Conservation (phyloP, 306 rosid species). For the Vigna reflexopilosa region DNA sequence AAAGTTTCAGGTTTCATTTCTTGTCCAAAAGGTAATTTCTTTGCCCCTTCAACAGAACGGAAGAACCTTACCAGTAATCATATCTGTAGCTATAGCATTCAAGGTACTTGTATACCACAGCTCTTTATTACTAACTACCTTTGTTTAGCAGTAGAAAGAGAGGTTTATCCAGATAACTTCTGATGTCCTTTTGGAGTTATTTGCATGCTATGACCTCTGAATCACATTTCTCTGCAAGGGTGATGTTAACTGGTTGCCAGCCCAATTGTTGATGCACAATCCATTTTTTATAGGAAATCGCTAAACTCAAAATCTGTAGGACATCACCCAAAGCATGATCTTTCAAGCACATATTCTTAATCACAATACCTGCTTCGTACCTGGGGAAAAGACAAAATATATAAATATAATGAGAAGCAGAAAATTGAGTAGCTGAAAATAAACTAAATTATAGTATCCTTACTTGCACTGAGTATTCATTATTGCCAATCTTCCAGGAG, state of each 20-base stretch:
- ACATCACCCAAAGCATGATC: slow-evolving; percentile 68
- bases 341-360: slow-evolving; percentile 70
- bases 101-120: slow-evolving; percentile 31
- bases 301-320: slow-evolving; percentile 74
- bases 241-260: slow-evolving; percentile 81
- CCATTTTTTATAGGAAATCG: slow-evolving; percentile 72
- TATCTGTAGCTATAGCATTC: slow-evolving; percentile 2
- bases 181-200: slow-evolving; percentile 15
- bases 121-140: slow-evolving; percentile 41
- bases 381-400: slow-evolving; percentile 46
- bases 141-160: slow-evolving; percentile 8
- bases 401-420: slow-evolving; percentile 6
- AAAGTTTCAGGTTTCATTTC: slow-evolving; percentile 20
- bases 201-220: slow-evolving; percentile 38
- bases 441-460: slow-evolving; percentile 34
- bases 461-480: slow-evolving; percentile 82
- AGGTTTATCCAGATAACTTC: slow-evolving; percentile 32
- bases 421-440: slow-evolving; percentile 36
- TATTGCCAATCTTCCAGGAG: slow-evolving; percentile 65
- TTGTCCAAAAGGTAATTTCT: slow-evolving; percentile 45
- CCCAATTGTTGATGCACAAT: slow-evolving; percentile 76
- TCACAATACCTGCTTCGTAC: slow-evolving; percentile 78
- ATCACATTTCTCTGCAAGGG: slow-evolving; percentile 62
- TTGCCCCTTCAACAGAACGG: slow-evolving; percentile 30
- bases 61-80: slow-evolving; percentile 26